phyloP scores from a whole-genome alignment of 2,329 filamentous ascomycete genomes.

The Cryphonectria parasitica region DNA sequence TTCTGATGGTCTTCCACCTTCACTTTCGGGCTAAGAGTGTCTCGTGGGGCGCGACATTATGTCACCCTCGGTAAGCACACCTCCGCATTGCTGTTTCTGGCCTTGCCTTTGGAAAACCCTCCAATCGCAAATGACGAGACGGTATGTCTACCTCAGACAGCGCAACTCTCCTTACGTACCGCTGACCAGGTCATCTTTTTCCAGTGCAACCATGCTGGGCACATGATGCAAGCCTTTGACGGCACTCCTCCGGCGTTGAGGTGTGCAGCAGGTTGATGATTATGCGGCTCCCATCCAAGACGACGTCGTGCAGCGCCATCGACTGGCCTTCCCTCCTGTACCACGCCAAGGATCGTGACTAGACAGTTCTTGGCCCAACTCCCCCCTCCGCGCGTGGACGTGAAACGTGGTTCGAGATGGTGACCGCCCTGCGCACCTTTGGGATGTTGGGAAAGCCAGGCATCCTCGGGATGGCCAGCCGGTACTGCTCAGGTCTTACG shows the following conservation, averaged over 20 bases:
- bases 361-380: not conserved
- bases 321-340: not conserved
- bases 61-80: constrained; percentile 18
- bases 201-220: not conserved
- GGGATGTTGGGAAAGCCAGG: not conserved
- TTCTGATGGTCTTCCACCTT: not conserved
- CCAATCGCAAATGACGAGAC: constrained; percentile 11
- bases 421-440: not conserved
- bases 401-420: not conserved
- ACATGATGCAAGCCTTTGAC: not conserved
- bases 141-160: not conserved
- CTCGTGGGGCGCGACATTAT: constrained; percentile 2
- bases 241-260: not conserved
- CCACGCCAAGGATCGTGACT: constrained; percentile 1
- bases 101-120: constrained; percentile 16
- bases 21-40: not conserved
- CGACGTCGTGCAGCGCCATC: not conserved
- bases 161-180: not conserved
- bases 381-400: not conserved
- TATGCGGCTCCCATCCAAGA: not conserved
- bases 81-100: constrained; percentile 21
- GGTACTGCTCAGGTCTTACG: not conserved
- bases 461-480: not conserved
- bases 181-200: constrained; percentile 2
- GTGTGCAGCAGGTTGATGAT: not conserved